Conservation (phyloP, 2,329 filamentous ascomycete species). For the Neofusicoccum sp. region DNA sequence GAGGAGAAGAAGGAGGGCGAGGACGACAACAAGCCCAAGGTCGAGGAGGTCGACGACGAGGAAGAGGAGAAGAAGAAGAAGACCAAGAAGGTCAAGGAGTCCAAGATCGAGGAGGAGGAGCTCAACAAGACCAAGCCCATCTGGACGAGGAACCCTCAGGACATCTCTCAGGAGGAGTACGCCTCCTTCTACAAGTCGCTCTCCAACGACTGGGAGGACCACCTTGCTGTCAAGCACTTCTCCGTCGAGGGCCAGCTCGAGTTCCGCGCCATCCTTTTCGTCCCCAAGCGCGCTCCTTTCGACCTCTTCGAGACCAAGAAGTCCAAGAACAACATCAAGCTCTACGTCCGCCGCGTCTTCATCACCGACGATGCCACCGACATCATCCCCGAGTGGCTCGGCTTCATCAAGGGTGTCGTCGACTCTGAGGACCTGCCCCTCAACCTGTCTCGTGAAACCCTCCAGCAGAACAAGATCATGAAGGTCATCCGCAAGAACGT, state of each 20-base stretch:
- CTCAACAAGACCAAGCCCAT: constrained; percentile 99
- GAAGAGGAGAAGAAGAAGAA: constrained; percentile 87
- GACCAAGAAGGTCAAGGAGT: constrained; percentile 99
- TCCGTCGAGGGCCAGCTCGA: constrained; percentile 99
- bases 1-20: constrained; percentile 70
- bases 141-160: constrained; percentile 97
- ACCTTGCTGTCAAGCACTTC: constrained; percentile 99
- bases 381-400: constrained; percentile 98
- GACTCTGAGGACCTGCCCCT: constrained; percentile 99
- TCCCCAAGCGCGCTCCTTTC: constrained; percentile 98
- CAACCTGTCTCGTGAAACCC: constrained; percentile 99
- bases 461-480: constrained; percentile 99
- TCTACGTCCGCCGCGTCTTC: constrained; percentile 99
- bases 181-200: constrained; percentile 99
- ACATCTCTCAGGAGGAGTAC: constrained; percentile 96
- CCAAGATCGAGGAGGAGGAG: constrained; percentile 97
- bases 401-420: constrained; percentile 99
- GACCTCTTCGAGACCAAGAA: constrained; percentile 99
- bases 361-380: constrained; percentile 99
- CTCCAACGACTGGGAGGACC: constrained; percentile 99
- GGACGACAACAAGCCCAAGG: constrained; percentile 93
- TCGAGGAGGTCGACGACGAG: constrained; percentile 90
- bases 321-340: constrained; percentile 99
- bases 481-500: constrained; percentile 99
- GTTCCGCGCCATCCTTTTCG: constrained; percentile 99